A percentile compares a stretch with the other conserved stretches of the same genome.
These are phyloP conservation scores for Pseudonitzschia multistriata DNA, from an alignment of 108 stramenopile genomes.

Conservation along the genomic window DNA sequence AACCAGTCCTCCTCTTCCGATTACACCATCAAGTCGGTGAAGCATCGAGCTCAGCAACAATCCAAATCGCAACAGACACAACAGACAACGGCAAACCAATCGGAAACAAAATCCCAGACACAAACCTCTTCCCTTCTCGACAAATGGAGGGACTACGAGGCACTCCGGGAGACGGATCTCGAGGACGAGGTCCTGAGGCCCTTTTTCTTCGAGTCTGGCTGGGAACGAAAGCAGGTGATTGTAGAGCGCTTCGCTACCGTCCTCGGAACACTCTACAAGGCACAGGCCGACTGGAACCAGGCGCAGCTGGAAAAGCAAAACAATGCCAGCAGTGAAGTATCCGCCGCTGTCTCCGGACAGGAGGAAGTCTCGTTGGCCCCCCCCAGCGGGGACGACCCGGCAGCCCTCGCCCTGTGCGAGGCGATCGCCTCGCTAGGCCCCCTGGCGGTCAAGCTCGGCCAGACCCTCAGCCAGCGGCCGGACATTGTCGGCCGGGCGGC, in stretches of 20 bases:
- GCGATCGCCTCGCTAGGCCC: conserved; percentile 20
- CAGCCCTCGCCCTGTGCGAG: neutral
- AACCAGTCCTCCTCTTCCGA: too few relatives aligned
- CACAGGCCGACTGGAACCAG: neutral
- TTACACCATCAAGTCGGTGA: too few relatives aligned
- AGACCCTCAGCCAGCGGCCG: conserved; percentile 81
- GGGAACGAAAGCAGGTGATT: neutral
- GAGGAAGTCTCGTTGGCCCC: neutral
- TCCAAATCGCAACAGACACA: neutral
- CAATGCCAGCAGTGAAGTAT: neutral
- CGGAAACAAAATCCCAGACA: neutral
- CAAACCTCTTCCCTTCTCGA: neutral
- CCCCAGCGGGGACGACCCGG: neutral
- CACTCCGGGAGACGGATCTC: neutral
- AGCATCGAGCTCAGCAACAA: neutral
- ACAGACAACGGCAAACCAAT: neutral
- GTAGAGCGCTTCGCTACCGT: neutral
- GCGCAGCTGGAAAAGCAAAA: neutral
- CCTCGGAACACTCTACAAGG: neutral
- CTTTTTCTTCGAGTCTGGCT: conserved; percentile 3
- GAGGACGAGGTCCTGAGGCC: neutral
- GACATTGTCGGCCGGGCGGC: conserved; percentile 70
- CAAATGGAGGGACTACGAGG: neutral
- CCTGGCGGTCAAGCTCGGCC: conserved; percentile 78
- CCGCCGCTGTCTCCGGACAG: neutral